A percentile compares a stretch with the other conserved stretches of the same genome.
Evolutionary conservation across 345 rosid species (phyloP).

Genomic region (Sapria himalayana): DNA sequence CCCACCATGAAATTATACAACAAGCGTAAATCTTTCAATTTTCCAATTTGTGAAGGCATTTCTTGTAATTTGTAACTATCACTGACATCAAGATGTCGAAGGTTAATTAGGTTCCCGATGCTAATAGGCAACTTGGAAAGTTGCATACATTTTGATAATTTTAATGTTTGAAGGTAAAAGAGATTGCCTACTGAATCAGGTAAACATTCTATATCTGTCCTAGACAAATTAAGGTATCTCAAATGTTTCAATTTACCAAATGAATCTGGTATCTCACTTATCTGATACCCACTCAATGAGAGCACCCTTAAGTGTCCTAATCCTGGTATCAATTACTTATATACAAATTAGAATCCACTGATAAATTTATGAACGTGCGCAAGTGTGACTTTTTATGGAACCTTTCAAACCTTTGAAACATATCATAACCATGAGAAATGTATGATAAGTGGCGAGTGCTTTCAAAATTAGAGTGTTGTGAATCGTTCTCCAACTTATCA

Average conservation of each 20-base stretch:
- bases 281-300: slow-evolving; percentile 6
- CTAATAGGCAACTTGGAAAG: slow-evolving; percentile 9
- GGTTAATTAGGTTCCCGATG: slow-evolving; percentile 7
- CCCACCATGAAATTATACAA: slow-evolving; percentile 12
- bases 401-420: slow-evolving; percentile 1
- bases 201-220: slow-evolving; percentile 1
- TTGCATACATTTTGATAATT: slow-evolving; percentile 5
- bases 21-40: slow-evolving; percentile 7
- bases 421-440: too few species aligned
- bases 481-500: background rate
- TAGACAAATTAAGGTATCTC: slow-evolving; percentile 7
- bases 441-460: slow-evolving; percentile 8
- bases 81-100: slow-evolving; percentile 13
- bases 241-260: slow-evolving; percentile 7
- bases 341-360: background rate
- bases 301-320: slow-evolving; percentile 7
- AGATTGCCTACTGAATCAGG: slow-evolving; percentile 9
- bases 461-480: background rate
- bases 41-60: slow-evolving; percentile 10
- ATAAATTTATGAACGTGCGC: slow-evolving; percentile 7
- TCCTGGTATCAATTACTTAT: slow-evolving; percentile 2
- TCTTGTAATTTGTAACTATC: slow-evolving; percentile 2
- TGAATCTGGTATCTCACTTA: slow-evolving; percentile 3
- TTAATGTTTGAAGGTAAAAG: slow-evolving; percentile 11
- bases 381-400: background rate